Evolutionary conservation across 176 grass and related monocot genomes (phyloP).

Genomic region (Bolboschoenus planiculmis): DNA sequence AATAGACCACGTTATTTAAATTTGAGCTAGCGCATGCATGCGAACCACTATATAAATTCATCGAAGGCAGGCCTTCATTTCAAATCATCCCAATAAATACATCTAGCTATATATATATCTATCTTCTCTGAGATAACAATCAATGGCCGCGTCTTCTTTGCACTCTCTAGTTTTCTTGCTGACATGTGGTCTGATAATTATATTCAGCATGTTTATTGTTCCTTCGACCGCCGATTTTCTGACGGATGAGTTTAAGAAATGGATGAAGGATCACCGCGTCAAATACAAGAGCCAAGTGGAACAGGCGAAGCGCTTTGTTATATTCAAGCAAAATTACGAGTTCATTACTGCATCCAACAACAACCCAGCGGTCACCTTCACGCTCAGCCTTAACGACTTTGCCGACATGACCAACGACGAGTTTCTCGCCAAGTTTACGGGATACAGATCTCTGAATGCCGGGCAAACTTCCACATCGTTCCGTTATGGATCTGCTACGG

Average conservation of each 20-base stretch:
- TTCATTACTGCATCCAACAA: not conserved
- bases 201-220: not conserved
- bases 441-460: not conserved
- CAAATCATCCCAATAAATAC: not conserved
- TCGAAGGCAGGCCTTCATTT: not conserved
- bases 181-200: not conserved
- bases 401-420: not conserved
- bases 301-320: not conserved
- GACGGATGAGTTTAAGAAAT: not conserved
- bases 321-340: not conserved
- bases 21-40: not conserved
- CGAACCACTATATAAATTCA: not conserved
- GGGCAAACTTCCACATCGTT: not conserved
- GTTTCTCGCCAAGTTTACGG: not conserved
- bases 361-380: not conserved
- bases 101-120: not conserved
- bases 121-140: not conserved
- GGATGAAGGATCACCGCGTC: not conserved
- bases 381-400: constrained; percentile 7
- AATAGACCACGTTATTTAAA: not conserved
- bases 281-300: not conserved
- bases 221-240: not conserved
- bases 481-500: not conserved
- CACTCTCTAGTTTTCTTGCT: constrained; percentile 2
- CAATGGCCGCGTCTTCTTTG: not conserved